These are phyloP conservation scores for Chlorella sp. DNA, from an alignment of 139 green algal genomes.

Conservation along the genomic window DNA sequence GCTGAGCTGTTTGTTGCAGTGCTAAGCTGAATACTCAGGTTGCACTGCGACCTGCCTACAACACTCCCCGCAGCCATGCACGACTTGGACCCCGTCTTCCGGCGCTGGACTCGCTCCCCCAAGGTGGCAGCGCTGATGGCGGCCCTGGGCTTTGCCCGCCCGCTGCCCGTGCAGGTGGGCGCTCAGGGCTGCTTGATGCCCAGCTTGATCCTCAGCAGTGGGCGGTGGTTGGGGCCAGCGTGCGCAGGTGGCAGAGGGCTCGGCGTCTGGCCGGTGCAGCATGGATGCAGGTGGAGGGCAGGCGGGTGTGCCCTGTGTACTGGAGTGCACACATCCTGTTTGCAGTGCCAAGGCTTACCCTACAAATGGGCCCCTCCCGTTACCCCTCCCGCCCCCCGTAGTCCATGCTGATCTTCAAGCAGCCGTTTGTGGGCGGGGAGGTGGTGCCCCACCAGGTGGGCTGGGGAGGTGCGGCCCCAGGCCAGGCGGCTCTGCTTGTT, in stretches of 20 bases:
- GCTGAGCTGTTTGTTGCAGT: neutral
- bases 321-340: too few species aligned
- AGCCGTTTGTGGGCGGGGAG: slow-evolving; percentile 88
- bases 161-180: slow-evolving; percentile 84
- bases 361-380: too few species aligned
- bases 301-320: too few species aligned
- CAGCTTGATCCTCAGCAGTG: too few species aligned
- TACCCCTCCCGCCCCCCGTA: neutral
- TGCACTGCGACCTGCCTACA: neutral
- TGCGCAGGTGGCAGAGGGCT: too few species aligned
- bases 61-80: slow-evolving; percentile 78
- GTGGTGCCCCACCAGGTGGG: slow-evolving; percentile 82
- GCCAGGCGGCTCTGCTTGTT: too few species aligned
- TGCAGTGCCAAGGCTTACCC: too few species aligned
- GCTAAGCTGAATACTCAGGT: neutral
- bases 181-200: neutral
- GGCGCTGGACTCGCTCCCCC: slow-evolving; percentile 74
- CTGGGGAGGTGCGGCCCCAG: too few species aligned
- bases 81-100: slow-evolving; percentile 92
- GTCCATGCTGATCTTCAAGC: slow-evolving; percentile 73
- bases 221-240: too few species aligned
- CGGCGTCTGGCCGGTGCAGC: too few species aligned
- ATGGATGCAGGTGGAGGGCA: too few species aligned
- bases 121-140: slow-evolving; percentile 66
- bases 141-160: slow-evolving; percentile 76